These are phyloP conservation scores for Ramalina intermedia DNA, from an alignment of 495 filamentous ascomycete genomes.

Conservation along the genomic window DNA sequence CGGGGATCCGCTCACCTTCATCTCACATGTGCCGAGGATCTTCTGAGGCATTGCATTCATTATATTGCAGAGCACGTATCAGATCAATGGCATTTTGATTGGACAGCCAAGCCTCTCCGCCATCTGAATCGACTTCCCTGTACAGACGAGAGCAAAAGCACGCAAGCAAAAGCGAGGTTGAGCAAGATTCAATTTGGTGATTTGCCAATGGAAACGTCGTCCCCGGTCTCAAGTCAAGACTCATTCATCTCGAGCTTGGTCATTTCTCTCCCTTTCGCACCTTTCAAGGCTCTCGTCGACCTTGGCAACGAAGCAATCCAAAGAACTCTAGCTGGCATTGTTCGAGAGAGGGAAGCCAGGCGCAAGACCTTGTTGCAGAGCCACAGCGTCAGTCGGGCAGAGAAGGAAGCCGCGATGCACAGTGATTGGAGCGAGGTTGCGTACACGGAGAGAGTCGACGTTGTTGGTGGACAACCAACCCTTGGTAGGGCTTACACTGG, in stretches of 20 bases:
- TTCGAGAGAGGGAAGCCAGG: slow-evolving; percentile 42
- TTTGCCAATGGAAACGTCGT: slow-evolving; percentile 29
- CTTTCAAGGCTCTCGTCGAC: slow-evolving; percentile 43
- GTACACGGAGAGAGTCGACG: slow-evolving; percentile 6
- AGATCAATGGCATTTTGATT: slow-evolving; percentile 23
- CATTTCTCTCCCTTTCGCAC: slow-evolving; percentile 46
- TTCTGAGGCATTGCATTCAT: slow-evolving; percentile 11
- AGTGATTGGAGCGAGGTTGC: slow-evolving; percentile 7
- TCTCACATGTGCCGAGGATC: slow-evolving; percentile 19
- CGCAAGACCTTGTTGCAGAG: slow-evolving; percentile 5
- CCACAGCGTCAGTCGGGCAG: not conserved
- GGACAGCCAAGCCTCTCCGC: slow-evolving; percentile 16
- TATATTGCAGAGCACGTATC: slow-evolving; percentile 14
- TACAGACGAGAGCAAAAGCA: slow-evolving; percentile 16
- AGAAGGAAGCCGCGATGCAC: slow-evolving; percentile 1
- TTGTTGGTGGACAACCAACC: not conserved
- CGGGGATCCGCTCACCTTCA: slow-evolving; percentile 23
- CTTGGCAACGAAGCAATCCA: slow-evolving; percentile 29
- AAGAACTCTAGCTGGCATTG: slow-evolving; percentile 33
- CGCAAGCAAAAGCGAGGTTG: slow-evolving; percentile 33
- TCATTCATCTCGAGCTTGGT: slow-evolving; percentile 43
- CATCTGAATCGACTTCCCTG: slow-evolving; percentile 17
- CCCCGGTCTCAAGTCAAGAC: slow-evolving; percentile 17
- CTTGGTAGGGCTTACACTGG: no score
- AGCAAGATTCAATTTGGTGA: slow-evolving; percentile 55